These are phyloP conservation scores for Salvia miltiorrhiza DNA, from an alignment of 257 asterid genomes.

Conservation along the genomic window DNA sequence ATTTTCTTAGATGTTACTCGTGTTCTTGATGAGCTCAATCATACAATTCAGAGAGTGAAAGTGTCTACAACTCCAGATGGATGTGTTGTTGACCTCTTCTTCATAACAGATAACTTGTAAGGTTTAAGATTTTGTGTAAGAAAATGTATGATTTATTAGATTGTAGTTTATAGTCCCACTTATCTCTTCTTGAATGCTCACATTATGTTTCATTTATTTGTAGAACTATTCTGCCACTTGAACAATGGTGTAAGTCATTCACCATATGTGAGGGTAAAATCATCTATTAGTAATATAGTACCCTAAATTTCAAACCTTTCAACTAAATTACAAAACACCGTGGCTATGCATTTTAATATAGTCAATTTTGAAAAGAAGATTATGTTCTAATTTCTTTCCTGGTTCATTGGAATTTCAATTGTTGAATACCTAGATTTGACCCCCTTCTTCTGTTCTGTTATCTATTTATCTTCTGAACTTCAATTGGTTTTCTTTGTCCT, in stretches of 20 bases:
- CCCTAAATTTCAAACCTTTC: neutral
- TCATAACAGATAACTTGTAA: slow-evolving; percentile 69
- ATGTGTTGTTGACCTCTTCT: slow-evolving; percentile 69
- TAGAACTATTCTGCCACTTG: neutral
- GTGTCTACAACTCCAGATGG: slow-evolving; percentile 85
- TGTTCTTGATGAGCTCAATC: slow-evolving; percentile 69
- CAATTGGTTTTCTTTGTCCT: neutral
- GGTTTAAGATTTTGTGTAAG: slow-evolving; percentile 19
- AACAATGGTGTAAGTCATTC: neutral
- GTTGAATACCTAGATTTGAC: neutral
- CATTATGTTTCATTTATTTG: neutral
- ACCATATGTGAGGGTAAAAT: neutral
- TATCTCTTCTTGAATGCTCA: neutral
- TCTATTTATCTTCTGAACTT: neutral
- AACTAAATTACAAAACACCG: neutral
- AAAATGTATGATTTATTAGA: neutral
- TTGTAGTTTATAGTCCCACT: neutral
- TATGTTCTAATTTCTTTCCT: too few relatives aligned
- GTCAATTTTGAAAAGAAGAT: neutral
- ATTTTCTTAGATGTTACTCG: slow-evolving; percentile 56
- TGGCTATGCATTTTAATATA: neutral
- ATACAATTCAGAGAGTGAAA: slow-evolving; percentile 68
- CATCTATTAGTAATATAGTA: too few relatives aligned
- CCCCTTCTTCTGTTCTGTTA: slow-evolving; percentile 1
- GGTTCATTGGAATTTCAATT: too few relatives aligned